Percentiles rank a stretch among this genome's conserved stretches.
These are phyloP conservation scores for Nannizzia gypsea DNA, from an alignment of 2,329 filamentous ascomycete species.

Conservation along the genomic window DNA sequence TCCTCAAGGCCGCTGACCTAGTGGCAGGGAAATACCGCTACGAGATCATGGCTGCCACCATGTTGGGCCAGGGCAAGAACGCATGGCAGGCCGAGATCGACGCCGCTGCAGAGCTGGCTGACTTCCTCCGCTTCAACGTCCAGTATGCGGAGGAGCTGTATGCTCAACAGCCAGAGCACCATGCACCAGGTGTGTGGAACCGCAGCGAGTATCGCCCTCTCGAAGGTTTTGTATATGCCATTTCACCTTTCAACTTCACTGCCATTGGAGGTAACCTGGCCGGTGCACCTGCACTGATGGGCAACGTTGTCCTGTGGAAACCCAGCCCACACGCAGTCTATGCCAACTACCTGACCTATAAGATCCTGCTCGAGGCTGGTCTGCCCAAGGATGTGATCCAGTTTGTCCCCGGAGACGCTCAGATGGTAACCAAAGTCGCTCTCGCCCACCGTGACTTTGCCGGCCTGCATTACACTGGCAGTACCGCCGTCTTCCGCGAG, in stretches of 20 bases:
- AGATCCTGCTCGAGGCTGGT: slow-evolving; percentile 82
- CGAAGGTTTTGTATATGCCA: slow-evolving; percentile 90
- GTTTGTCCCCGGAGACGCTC: slow-evolving; percentile 81
- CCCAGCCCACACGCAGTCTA: slow-evolving; percentile 76
- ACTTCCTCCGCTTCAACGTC: slow-evolving; percentile 85
- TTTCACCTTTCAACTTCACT: slow-evolving; percentile 95
- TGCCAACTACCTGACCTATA: slow-evolving; percentile 83
- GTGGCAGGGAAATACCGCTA: slow-evolving; percentile 88
- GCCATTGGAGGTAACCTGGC: slow-evolving; percentile 83
- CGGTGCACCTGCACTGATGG: slow-evolving; percentile 71
- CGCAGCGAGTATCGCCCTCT: slow-evolving; percentile 78
- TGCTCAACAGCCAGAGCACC: slow-evolving; percentile 70
- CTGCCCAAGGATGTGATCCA: slow-evolving; percentile 83
- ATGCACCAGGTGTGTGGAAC: slow-evolving; percentile 81
- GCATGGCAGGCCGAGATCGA: slow-evolving; percentile 99
- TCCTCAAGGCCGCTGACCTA: slow-evolving; percentile 90
- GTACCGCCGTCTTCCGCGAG: slow-evolving; percentile 78
- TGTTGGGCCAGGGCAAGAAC: slow-evolving; percentile 96
- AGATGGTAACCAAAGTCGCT: slow-evolving; percentile 66
- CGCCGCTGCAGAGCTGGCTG: slow-evolving; percentile 80
- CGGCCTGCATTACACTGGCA: slow-evolving; percentile 89
- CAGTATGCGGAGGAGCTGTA: slow-evolving; percentile 89
- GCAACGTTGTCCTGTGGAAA: slow-evolving; percentile 95
- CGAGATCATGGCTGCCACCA: slow-evolving; percentile 90
- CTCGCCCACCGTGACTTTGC: slow-evolving; percentile 71